Percentiles rank a stretch among this genome's conserved stretches.
These are phyloP conservation scores for Suhomyces chickasaworum DNA, from an alignment of 1,139 yeast species.

Conservation along the genomic window DNA sequence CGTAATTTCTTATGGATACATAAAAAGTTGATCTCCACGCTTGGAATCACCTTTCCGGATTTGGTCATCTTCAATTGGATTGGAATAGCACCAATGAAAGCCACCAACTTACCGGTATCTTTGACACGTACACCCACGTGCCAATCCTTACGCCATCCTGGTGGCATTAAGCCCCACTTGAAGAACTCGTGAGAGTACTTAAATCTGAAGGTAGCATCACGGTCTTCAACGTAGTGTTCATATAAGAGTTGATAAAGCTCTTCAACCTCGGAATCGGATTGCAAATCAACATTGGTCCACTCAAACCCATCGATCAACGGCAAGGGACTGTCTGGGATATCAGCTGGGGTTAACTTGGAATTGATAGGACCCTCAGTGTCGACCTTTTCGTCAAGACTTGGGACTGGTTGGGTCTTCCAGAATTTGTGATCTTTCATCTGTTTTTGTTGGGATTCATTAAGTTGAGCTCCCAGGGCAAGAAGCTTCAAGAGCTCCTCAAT, in stretches of 20 bases:
- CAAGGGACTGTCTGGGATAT: constrained; percentile 69
- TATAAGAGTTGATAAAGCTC: constrained; percentile 80
- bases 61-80: constrained; percentile 63
- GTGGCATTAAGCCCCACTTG: constrained; percentile 92
- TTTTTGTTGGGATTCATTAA: constrained; percentile 59
- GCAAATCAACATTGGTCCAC: constrained; percentile 82
- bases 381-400: constrained; percentile 67
- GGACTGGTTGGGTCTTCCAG: constrained; percentile 98
- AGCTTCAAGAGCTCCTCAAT: constrained; percentile 54
- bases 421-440: constrained; percentile 87
- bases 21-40: constrained; percentile 90
- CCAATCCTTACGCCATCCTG: constrained; percentile 91
- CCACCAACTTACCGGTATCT: constrained; percentile 74
- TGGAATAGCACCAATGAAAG: constrained; percentile 92
- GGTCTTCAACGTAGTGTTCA: constrained; percentile 93
- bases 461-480: constrained; percentile 55
- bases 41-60: constrained; percentile 49
- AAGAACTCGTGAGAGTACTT: constrained; percentile 82
- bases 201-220: constrained; percentile 88
- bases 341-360: constrained; percentile 60
- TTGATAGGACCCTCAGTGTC: constrained; percentile 85
- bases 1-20: constrained; percentile 93
- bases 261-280: constrained; percentile 55
- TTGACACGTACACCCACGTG: constrained; percentile 91
- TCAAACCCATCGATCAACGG: constrained; percentile 79